phyloP scores from a whole-genome alignment of 495 filamentous ascomycete species.

The Cairneyella variabilis region DNA sequence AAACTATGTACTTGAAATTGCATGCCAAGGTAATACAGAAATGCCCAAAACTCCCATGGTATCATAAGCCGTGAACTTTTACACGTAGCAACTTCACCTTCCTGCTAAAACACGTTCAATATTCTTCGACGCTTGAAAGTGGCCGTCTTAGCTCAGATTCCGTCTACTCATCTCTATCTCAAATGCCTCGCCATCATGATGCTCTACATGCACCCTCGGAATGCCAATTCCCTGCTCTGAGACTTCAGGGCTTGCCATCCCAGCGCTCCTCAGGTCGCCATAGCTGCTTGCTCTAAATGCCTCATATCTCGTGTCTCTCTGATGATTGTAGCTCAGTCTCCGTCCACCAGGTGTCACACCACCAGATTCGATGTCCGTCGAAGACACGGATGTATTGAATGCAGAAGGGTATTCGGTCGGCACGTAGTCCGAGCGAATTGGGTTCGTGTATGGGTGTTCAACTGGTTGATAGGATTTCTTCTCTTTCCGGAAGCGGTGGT shows the following conservation, averaged over 20 bases:
- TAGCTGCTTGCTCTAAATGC: conserved; percentile 1
- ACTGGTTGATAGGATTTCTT: conserved; percentile 19
- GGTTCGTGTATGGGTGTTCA: background rate
- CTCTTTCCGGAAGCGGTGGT: conserved; percentile 28
- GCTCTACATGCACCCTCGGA: conserved; percentile 1
- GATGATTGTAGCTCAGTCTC: conserved; percentile 16
- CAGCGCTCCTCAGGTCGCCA: background rate
- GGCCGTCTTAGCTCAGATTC: too few relatives aligned
- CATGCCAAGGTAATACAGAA: too few relatives aligned
- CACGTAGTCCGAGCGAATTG: background rate
- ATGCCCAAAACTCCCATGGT: too few relatives aligned
- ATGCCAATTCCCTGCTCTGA: too few relatives aligned
- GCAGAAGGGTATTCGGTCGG: conserved; percentile 13
- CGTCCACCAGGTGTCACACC: background rate
- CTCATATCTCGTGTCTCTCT: conserved; percentile 18
- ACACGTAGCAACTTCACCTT: too few relatives aligned
- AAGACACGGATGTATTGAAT: conserved; percentile 1
- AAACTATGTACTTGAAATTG: too few relatives aligned
- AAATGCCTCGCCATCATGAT: conserved; percentile 15
- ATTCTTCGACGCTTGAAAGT: too few relatives aligned
- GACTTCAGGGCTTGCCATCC: too few relatives aligned
- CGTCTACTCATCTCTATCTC: too few relatives aligned
- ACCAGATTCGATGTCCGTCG: conserved; percentile 1
- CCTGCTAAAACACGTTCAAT: too few relatives aligned
- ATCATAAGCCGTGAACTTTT: too few relatives aligned